phyloP scores from a whole-genome alignment of 257 asterid genomes.

The Perilla frutescens region DNA sequence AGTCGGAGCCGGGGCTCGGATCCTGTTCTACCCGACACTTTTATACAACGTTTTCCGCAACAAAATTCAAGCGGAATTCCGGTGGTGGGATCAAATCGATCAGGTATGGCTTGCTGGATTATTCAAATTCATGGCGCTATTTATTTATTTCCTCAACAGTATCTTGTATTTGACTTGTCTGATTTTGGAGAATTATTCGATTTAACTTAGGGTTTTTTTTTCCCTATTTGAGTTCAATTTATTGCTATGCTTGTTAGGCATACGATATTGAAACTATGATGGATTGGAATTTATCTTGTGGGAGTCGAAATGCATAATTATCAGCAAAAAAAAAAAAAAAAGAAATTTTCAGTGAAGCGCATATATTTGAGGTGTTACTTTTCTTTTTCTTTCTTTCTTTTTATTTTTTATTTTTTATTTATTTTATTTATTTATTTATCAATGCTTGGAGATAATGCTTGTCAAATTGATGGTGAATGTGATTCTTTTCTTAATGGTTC shows the following conservation, averaged over 20 bases:
- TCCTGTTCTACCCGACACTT: slow-evolving; percentile 93
- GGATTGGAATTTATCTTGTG: background rate
- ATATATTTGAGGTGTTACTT: slow-evolving; percentile 6
- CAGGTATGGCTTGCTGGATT: slow-evolving; percentile 53
- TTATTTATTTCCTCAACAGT: background rate
- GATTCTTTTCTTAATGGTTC: slow-evolving; percentile 1
- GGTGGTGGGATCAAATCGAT: slow-evolving; percentile 98
- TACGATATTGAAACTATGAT: background rate
- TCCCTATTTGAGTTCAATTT: background rate
- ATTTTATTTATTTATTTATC: background rate
- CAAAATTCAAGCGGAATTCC: slow-evolving; percentile 79
- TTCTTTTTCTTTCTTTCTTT: background rate
- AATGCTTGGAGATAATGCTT: slow-evolving; percentile 16
- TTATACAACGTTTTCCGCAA: slow-evolving; percentile 87
- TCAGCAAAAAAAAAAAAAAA: background rate
- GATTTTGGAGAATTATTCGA: background rate
- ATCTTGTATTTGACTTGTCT: background rate
- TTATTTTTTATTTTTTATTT: too few species aligned
- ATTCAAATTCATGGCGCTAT: background rate
- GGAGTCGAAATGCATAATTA: background rate
- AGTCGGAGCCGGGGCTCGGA: slow-evolving; percentile 97
- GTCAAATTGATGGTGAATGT: slow-evolving; percentile 17
- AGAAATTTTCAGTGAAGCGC: background rate
- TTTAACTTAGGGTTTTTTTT: background rate
- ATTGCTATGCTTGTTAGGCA: slow-evolving; percentile 9